These are phyloP conservation scores for Rhizodiscina lignyota DNA, from an alignment of 495 filamentous ascomycete species.

Conservation along the genomic window DNA sequence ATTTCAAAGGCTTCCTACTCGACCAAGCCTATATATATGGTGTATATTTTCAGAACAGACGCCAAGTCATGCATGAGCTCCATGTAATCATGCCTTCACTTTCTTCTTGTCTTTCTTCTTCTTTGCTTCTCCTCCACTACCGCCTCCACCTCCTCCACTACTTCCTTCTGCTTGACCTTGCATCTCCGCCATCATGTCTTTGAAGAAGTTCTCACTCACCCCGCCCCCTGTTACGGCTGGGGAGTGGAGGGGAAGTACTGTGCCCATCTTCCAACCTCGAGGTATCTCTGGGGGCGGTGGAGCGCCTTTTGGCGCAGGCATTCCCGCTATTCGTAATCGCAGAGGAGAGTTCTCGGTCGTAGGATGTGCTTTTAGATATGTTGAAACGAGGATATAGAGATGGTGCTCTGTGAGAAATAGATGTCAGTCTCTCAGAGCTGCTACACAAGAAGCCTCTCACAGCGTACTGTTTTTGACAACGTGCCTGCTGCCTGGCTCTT, in stretches of 20 bases:
- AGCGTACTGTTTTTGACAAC: slow-evolving; percentile 61
- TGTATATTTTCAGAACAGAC: too few species aligned
- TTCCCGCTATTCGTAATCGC: slow-evolving; percentile 45
- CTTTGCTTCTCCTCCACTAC: slow-evolving; percentile 21
- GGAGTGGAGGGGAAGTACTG: slow-evolving; percentile 68
- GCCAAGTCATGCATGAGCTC: too few species aligned
- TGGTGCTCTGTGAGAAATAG: slow-evolving; percentile 50
- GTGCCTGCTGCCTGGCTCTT: slow-evolving; percentile 28
- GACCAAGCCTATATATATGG: too few species aligned
- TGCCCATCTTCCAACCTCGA: slow-evolving; percentile 80
- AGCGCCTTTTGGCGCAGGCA: slow-evolving; percentile 45
- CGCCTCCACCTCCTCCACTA: slow-evolving; percentile 19
- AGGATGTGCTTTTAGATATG: slow-evolving; percentile 60
- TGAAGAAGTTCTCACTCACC: slow-evolving; percentile 88
- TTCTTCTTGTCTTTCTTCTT: slow-evolving; percentile 31
- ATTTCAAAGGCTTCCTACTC: too few species aligned
- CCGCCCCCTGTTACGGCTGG: slow-evolving; percentile 84
- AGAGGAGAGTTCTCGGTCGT: slow-evolving; percentile 51
- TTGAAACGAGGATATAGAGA: slow-evolving; percentile 59
- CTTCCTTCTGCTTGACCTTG: slow-evolving; percentile 36
- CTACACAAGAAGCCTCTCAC: not conserved
- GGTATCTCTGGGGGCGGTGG: slow-evolving; percentile 48
- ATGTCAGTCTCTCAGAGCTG: slow-evolving; percentile 1
- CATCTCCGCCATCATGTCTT: slow-evolving; percentile 97
- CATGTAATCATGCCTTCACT: too few species aligned